phyloP scores from a whole-genome alignment of 2,329 filamentous ascomycete species.

The Fusarium bulbicola region DNA sequence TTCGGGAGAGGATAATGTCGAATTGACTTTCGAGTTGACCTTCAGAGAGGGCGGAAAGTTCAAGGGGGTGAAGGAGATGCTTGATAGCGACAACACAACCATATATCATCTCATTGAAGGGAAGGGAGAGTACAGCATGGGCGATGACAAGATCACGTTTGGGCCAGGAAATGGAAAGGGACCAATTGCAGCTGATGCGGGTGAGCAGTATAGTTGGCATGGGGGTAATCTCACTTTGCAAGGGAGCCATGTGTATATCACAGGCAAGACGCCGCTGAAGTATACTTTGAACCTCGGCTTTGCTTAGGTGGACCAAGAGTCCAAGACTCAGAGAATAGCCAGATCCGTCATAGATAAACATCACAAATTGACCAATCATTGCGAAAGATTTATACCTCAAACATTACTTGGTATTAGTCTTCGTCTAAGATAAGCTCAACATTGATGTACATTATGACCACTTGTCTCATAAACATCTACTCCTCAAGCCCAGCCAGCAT shows the following conservation, averaged over 20 bases:
- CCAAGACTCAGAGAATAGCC: fast-evolving
- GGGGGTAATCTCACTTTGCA: slow-evolving; percentile 1
- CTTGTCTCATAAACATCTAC: neutral
- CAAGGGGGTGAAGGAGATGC: neutral
- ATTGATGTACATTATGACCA: neutral
- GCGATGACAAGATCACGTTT: neutral
- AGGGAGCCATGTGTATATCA: slow-evolving; percentile 13
- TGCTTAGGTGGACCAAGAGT: neutral
- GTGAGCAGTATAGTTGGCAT: slow-evolving; percentile 20
- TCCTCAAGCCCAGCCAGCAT: slow-evolving; percentile 36
- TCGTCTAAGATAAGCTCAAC: neutral
- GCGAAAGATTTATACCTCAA: neutral
- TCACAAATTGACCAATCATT: fast-evolving
- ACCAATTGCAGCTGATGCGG: neutral
- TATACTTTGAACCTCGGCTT: slow-evolving; percentile 18
- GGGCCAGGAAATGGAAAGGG: slow-evolving; percentile 4
- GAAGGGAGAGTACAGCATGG: slow-evolving; percentile 1
- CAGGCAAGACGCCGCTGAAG: slow-evolving; percentile 6
- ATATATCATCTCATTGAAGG: slow-evolving; percentile 6
- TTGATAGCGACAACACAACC: slow-evolving; percentile 7
- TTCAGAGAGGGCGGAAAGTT: slow-evolving; percentile 19
- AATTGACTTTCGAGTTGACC: slow-evolving; percentile 17
- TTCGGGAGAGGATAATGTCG: slow-evolving; percentile 18
- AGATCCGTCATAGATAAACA: fast-evolving
- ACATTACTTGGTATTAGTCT: neutral